Evolutionary conservation across 2,329 filamentous ascomycete species (phyloP), one percentile per base, ranked within the genome.

Genomic region (Venturia nashicola): DNA sequence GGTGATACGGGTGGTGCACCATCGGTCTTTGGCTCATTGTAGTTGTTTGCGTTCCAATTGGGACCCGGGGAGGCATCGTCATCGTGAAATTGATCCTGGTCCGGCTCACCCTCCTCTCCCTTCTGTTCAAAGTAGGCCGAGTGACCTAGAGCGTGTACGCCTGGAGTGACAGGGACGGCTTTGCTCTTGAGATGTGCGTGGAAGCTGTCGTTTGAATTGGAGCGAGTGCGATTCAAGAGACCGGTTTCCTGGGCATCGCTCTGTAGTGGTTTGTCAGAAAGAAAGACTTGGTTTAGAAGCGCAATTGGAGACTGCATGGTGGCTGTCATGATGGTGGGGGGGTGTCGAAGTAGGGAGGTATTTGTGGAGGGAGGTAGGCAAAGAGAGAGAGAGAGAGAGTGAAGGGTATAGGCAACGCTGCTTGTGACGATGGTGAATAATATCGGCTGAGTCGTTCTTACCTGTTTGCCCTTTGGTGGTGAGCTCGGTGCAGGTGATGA

Each of bases 111-210:
- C 39, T 66, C 63, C 43, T 59, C 61, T 42, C 55, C 43, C 27
- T 62, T 59, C 36, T 70, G 69, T 54, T 74, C 68, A 60, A 74
- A 69, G 68, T 77, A 77, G 61, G 74, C 74, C 20, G 74, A 73
- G 20, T 70, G 65, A 42, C 74, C 75, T 39, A 68, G 67, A 5
- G 34, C 60, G 63, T 74, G 72, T 6, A 76, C 71, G 59, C 74
- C 76, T 23, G 77, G 77, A 12, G 77, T 78, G 61, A 79, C 77
- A 14, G 76, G 76, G 18, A 77, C 60, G 23, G 42, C 60, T n/a
- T 46, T 48, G 44, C 60, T 39, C 12, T 27, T 32, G 39, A 48
- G 44, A 32, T 62, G 60, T 48, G 60, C 60, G 23, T 62, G 34
- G 6, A 46, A 42, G 20, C 39, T 61, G 39, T 42, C 59, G 27